Base-by-base conservation (phyloP, 2,329 filamentous ascomycete genomes). In the Epichloe elymi region DNA sequence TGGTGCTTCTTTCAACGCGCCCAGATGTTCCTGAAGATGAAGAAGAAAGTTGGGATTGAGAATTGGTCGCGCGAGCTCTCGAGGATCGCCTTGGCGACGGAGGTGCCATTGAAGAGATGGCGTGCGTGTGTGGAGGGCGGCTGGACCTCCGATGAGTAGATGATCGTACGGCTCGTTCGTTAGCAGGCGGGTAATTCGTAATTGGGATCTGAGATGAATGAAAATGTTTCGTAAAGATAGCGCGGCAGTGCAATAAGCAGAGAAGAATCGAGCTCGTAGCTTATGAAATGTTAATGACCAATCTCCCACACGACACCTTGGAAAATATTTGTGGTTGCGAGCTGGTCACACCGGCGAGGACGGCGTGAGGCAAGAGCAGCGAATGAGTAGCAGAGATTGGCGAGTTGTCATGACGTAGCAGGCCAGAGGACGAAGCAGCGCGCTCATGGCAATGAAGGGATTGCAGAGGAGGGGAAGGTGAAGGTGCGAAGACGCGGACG, bases 71-170 rank as follows among this genome's bases (percentile, higher is more conserved):
- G 65, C 88, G 86, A 74, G 88, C 88, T 78, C 91, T 84, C 69
- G 90, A 93, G 64, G 90, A 95, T 67, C 91, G 87, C 71, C 91
- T 85, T 67, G 86, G 87, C 65, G 85, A 79, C 60, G 71, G 71
- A 64, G 73, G 76, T 74, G 78, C 76, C 78, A 79, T 79, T 74
- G 72, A 72, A 66, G 72, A 71, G 66, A 40, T 20, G 58, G 42
- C 30, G 42, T 44, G 39, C 49, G 51, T 51, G 55, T 49, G 52
- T 59, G 57, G 58, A 59, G 65, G 60, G 63, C 59, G 56, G 55
- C 59, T 59, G 57, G 57, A 59, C 23, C 15, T 33, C 38, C 35
- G 45, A 10, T 8, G 36, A 30, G 12, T 26, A 17, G 15, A 45
- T 36, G n/a, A 37, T 53, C 33, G 49, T 37, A 14, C 14, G 20